Percentiles rank a stretch among this genome's conserved stretches.
These are phyloP conservation scores for Amanita muscaria DNA, from an alignment of 768 basidiomycete species.

Conservation along the genomic window DNA sequence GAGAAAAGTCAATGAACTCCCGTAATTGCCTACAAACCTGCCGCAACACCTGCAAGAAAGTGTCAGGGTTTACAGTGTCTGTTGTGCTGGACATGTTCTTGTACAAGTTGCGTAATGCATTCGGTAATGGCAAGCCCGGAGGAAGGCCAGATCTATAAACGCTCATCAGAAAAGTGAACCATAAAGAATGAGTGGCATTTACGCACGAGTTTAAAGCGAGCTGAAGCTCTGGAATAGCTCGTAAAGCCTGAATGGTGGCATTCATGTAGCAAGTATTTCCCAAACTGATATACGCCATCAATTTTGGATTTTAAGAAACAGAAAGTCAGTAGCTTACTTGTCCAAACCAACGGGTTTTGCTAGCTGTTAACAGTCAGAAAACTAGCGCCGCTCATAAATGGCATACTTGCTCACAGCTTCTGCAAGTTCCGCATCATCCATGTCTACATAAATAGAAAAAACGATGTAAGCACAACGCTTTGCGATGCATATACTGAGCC, in stretches of 20 bases:
- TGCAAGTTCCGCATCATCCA: constrained; percentile 76
- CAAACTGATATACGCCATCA: constrained; percentile 30
- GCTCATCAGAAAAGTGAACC: background rate
- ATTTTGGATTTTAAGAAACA: background rate
- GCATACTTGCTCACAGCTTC: constrained; percentile 50
- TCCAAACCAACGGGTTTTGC: constrained; percentile 72
- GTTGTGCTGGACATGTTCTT: constrained; percentile 65
- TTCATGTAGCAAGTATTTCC: constrained; percentile 99
- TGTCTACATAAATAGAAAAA: constrained; percentile 41
- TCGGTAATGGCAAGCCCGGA: constrained; percentile 34
- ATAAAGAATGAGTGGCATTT: background rate
- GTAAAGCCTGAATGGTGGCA: constrained; percentile 87
- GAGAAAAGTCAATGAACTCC: background rate
- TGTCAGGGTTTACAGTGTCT: constrained; percentile 60
- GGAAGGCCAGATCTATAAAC: constrained; percentile 26
- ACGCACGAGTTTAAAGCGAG: constrained; percentile 54
- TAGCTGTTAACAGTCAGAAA: constrained; percentile 36
- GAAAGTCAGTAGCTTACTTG: constrained; percentile 42
- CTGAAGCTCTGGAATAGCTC: constrained; percentile 85
- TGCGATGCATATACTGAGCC: constrained; percentile 8
- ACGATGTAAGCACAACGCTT: background rate
- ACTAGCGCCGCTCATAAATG: background rate
- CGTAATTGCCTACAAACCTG: constrained; percentile 23
- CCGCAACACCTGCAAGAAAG: constrained; percentile 65
- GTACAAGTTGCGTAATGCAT: constrained; percentile 63